Conservation (phyloP, 2,329 filamentous ascomycete species). For the Paecilomyces formosus region DNA sequence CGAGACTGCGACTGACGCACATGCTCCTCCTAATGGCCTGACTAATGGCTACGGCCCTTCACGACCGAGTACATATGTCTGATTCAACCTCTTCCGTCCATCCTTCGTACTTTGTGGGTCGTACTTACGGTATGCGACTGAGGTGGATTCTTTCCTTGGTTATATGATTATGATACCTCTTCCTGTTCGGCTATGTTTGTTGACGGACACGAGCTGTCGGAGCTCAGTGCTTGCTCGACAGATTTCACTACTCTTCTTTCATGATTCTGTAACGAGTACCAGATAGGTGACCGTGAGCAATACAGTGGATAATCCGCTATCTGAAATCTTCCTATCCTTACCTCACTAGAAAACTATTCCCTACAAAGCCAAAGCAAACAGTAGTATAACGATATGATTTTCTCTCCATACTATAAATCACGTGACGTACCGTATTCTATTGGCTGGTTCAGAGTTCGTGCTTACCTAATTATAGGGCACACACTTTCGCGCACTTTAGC, state of each 20-base stretch:
- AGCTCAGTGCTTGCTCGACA: background rate
- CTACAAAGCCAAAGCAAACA: too few species aligned
- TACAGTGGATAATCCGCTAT: background rate
- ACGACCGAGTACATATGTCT: slow-evolving; percentile 34
- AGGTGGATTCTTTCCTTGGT: slow-evolving; percentile 22
- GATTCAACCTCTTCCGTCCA: slow-evolving; percentile 16
- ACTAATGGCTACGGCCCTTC: slow-evolving; percentile 28
- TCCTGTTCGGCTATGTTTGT: slow-evolving; percentile 6
- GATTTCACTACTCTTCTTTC: background rate
- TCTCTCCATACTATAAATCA: slow-evolving; percentile 2
- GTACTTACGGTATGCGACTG: slow-evolving; percentile 9
- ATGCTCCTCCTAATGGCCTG: slow-evolving; percentile 21
- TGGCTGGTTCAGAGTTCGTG: background rate
- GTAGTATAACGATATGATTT: too few species aligned
- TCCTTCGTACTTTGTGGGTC: slow-evolving; percentile 1
- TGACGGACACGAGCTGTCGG: slow-evolving; percentile 1
- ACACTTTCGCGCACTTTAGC: slow-evolving; percentile 14
- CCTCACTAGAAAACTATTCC: too few species aligned
- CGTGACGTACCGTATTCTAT: slow-evolving; percentile 15
- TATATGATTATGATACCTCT: slow-evolving; percentile 40
- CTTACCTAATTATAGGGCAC: slow-evolving; percentile 24
- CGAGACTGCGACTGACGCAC: slow-evolving; percentile 10
- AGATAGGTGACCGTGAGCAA: background rate
- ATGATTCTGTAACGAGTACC: background rate
- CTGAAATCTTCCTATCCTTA: too few species aligned